Percentiles rank a stretch among this genome's conserved stretches.
These are phyloP conservation scores for Aspergillus caelatus DNA, from an alignment of 2,329 filamentous ascomycete genomes.

Conservation along the genomic window DNA sequence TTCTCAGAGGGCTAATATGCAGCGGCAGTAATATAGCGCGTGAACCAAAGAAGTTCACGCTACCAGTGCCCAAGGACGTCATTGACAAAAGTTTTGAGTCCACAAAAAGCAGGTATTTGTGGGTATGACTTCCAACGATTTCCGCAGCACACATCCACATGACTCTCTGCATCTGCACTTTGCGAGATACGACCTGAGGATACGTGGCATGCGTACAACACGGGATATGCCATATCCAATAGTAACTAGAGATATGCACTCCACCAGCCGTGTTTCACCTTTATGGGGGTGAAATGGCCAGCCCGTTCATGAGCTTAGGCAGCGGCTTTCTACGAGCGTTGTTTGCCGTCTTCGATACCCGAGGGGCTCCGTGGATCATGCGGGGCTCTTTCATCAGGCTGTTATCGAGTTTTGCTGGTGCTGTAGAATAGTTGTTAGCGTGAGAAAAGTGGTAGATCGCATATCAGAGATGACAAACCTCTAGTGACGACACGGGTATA, in stretches of 20 bases:
- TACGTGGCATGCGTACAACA: conserved; percentile 15
- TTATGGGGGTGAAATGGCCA: conserved; percentile 39
- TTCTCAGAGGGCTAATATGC: not conserved
- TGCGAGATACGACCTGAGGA: conserved; percentile 9
- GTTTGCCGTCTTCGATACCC: conserved; percentile 52
- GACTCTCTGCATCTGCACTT: not conserved
- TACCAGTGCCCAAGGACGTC: not conserved
- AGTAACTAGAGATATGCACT: conserved; percentile 17
- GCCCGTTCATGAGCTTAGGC: conserved; percentile 46
- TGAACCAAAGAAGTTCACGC: conserved; percentile 6
- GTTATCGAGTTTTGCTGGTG: conserved; percentile 82
- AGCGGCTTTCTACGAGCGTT: conserved; percentile 46
- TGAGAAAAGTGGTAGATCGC: not conserved
- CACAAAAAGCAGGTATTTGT: conserved; percentile 8
- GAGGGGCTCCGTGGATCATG: conserved; percentile 83
- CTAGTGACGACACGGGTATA: conserved; percentile 55
- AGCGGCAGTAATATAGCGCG: not conserved
- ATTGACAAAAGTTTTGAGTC: conserved; percentile 12
- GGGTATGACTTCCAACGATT: not conserved
- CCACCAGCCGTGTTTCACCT: conserved; percentile 16
- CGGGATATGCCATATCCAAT: conserved; percentile 12
- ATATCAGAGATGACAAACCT: conserved; percentile 40
- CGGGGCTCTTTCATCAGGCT: conserved; percentile 89
- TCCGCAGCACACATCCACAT: conserved; percentile 7
- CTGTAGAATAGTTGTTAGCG: conserved; percentile 54